Evolutionary conservation across 148 eudicot genomes (phyloP).

Genomic region (Selenicereus undatus): DNA sequence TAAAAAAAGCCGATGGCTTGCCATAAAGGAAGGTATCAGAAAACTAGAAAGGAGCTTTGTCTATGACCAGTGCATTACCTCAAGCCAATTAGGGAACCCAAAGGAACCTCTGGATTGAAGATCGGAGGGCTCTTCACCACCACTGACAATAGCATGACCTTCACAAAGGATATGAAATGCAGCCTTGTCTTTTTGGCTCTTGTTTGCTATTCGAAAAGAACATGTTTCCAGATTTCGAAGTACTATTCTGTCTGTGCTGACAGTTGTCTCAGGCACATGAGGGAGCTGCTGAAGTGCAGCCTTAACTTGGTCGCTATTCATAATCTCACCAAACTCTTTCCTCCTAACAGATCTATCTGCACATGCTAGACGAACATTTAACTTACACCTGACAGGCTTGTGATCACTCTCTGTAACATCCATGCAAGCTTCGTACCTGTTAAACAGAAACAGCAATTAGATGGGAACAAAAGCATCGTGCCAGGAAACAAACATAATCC

Average conservation of each 20-base stretch:
- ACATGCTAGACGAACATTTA: slow-evolving; percentile 62
- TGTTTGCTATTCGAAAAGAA: slow-evolving; percentile 51
- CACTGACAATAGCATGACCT: slow-evolving; percentile 55
- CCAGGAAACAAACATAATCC: not conserved
- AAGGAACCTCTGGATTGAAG: slow-evolving; percentile 61
- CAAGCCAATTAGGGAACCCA: slow-evolving; percentile 94
- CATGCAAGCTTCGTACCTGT: slow-evolving; percentile 95
- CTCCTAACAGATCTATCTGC: slow-evolving; percentile 92
- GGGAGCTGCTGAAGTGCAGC: slow-evolving; percentile 43
- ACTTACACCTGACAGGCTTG: slow-evolving; percentile 92
- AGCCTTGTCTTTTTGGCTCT: slow-evolving; percentile 49
- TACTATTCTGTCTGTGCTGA: slow-evolving; percentile 48
- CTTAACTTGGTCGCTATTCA: slow-evolving; percentile 43
- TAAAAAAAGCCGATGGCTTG: too few relatives aligned
- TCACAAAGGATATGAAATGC: slow-evolving; percentile 55
- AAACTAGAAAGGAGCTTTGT: not conserved
- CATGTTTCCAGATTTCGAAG: slow-evolving; percentile 72
- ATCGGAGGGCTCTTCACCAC: slow-evolving; percentile 42
- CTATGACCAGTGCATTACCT: slow-evolving; percentile 44
- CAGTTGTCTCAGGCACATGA: slow-evolving; percentile 51
- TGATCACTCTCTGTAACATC: slow-evolving; percentile 96
- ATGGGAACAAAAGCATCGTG: not conserved
- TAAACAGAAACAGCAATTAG: not conserved
- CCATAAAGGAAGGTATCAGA: not conserved
- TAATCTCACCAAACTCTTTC: slow-evolving; percentile 67